Conservation (phyloP, 2,329 filamentous ascomycete genomes). For the Hypomyces perniciosus region DNA sequence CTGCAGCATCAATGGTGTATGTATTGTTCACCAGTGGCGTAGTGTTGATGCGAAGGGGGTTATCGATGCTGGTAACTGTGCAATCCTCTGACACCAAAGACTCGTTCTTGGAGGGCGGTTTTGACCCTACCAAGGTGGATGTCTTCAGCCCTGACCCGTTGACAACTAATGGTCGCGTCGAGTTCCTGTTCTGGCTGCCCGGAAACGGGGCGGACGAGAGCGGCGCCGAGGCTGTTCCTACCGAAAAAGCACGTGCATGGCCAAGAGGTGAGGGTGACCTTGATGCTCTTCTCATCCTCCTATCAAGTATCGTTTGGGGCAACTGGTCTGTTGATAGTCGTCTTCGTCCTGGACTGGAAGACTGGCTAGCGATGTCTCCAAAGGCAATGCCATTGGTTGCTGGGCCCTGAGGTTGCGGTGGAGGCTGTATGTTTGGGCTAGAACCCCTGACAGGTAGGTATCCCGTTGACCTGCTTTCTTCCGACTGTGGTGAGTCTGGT, state of each 20-base stretch:
- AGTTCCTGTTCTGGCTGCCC: slow-evolving; percentile 27
- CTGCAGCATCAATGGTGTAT: not conserved
- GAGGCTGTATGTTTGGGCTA: slow-evolving; percentile 21
- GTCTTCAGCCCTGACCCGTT: slow-evolving; percentile 41
- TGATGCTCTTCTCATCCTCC: slow-evolving; percentile 47
- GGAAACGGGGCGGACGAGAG: slow-evolving; percentile 33
- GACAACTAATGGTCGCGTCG: slow-evolving; percentile 46
- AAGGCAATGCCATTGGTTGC: slow-evolving; percentile 37
- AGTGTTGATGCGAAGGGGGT: slow-evolving; percentile 23
- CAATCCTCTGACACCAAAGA: slow-evolving; percentile 19
- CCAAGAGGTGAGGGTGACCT: slow-evolving; percentile 52
- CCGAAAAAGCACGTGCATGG: slow-evolving; percentile 40
- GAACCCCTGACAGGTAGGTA: slow-evolving; percentile 22
- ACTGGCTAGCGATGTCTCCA: slow-evolving; percentile 39
- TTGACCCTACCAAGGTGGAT: slow-evolving; percentile 20
- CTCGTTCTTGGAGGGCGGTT: slow-evolving; percentile 4
- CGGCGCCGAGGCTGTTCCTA: slow-evolving; percentile 35
- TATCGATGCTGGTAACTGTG: slow-evolving; percentile 18
- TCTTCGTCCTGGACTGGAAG: slow-evolving; percentile 33
- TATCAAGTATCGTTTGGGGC: slow-evolving; percentile 48
- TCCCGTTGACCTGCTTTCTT: slow-evolving; percentile 33
- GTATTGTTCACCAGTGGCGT: not conserved
- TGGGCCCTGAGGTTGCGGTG: slow-evolving; percentile 18
- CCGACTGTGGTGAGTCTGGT: slow-evolving; percentile 42
- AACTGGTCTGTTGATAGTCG: slow-evolving; percentile 49